Percentiles rank a stretch among this genome's conserved stretches.
Conservation (phyloP, 2,329 filamentous ascomycete species). For the Blumeriella jaapii region DNA sequence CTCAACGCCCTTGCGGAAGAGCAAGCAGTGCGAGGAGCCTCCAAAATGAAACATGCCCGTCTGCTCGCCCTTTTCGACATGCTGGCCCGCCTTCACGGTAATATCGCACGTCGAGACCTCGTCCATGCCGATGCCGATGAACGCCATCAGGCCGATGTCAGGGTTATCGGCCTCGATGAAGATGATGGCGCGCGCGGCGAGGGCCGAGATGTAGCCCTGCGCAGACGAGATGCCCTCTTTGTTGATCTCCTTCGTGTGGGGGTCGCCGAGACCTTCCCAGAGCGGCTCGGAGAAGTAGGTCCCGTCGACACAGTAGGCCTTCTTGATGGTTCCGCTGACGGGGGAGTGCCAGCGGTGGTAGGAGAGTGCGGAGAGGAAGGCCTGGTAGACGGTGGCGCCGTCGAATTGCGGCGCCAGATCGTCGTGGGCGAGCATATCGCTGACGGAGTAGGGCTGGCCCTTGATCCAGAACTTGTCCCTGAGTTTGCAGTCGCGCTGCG, state of each 20-base stretch:
- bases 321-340: constrained; percentile 48
- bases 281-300: constrained; percentile 51
- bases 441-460: constrained; percentile 53
- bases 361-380: constrained; percentile 53
- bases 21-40: constrained; percentile 55
- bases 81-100: constrained; percentile 53
- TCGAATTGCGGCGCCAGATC: constrained; percentile 41
- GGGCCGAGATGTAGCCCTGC: constrained; percentile 54
- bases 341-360: constrained; percentile 66
- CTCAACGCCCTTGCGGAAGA: too few species aligned
- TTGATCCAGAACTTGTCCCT: constrained; percentile 56
- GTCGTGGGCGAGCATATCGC: constrained; percentile 51
- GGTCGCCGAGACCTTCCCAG: constrained; percentile 21
- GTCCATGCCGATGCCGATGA: constrained; percentile 64
- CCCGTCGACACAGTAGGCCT: constrained; percentile 47
- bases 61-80: constrained; percentile 53
- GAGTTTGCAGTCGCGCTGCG: too few species aligned
- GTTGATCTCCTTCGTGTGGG: too few species aligned
- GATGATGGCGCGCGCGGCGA: constrained; percentile 60
- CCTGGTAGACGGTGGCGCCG: constrained; percentile 58
- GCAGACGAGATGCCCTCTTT: constrained; percentile 34
- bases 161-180: constrained; percentile 60
- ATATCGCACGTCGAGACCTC: constrained; percentile 67
- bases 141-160: constrained; percentile 55
- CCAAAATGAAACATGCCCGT: constrained; percentile 74